These are phyloP conservation scores for Xylariaceae sp. DNA, from an alignment of 2,329 filamentous ascomycete genomes.

Conservation along the genomic window DNA sequence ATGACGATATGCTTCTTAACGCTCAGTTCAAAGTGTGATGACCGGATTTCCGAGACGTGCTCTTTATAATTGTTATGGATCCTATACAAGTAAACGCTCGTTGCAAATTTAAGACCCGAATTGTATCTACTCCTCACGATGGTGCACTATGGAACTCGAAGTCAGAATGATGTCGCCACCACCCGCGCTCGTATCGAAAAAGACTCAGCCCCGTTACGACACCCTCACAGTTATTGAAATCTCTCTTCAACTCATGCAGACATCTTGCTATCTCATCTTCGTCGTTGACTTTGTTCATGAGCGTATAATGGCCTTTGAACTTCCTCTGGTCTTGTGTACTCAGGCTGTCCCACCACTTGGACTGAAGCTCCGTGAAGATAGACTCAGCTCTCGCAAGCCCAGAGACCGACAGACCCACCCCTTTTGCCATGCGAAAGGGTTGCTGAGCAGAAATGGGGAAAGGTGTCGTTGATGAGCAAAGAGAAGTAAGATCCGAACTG, in stretches of 20 bases:
- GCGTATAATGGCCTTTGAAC: slow-evolving; percentile 19
- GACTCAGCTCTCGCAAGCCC: slow-evolving; percentile 8
- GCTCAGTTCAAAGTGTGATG: too few species aligned
- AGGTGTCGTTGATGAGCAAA: background rate
- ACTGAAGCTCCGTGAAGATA: slow-evolving; percentile 5
- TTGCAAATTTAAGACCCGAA: too few species aligned
- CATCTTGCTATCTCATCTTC: slow-evolving; percentile 8
- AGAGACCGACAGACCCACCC: slow-evolving; percentile 10
- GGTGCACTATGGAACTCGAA: slow-evolving; percentile 7
- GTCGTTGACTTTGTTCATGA: slow-evolving; percentile 19
- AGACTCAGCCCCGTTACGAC: slow-evolving; percentile 12
- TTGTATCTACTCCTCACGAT: too few species aligned
- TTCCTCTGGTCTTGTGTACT: slow-evolving; percentile 15
- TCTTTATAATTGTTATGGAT: too few species aligned
- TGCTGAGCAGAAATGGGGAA: slow-evolving; percentile 8
- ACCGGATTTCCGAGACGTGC: too few species aligned
- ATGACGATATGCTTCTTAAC: too few species aligned
- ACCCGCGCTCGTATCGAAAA: slow-evolving; percentile 19
- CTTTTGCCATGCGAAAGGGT: slow-evolving; percentile 11
- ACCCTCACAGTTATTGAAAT: slow-evolving; percentile 10
- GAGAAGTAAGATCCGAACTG: slow-evolving; percentile 3
- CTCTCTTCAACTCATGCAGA: slow-evolving; percentile 4
- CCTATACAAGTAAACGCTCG: too few species aligned
- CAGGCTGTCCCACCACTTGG: slow-evolving; percentile 9
- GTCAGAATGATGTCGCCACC: slow-evolving; percentile 16